Conservation (phyloP, 495 filamentous ascomycete species). For the Cercophora sp. region DNA sequence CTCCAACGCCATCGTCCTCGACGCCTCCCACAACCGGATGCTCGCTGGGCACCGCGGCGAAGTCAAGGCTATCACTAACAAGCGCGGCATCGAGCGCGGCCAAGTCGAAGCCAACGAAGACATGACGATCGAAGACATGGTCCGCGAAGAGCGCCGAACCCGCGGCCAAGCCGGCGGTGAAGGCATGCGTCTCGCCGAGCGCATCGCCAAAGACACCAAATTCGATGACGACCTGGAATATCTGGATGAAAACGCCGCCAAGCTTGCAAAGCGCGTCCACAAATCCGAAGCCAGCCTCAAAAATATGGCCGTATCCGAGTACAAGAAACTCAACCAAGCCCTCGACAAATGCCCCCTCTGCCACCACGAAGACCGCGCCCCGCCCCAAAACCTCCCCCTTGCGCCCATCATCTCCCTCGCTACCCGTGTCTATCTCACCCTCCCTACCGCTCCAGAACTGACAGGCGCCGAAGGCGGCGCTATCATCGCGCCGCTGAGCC, state of each 20-base stretch:
- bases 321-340: conserved; percentile 84
- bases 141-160: conserved; percentile 83
- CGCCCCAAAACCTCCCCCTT: conserved; percentile 57
- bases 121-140: conserved; percentile 95
- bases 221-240: conserved; percentile 95
- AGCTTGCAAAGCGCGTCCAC: conserved; percentile 83
- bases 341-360: conserved; percentile 88
- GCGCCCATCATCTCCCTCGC: conserved; percentile 88
- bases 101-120: conserved; percentile 85
- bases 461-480: conserved; percentile 65
- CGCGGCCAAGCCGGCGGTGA: conserved; percentile 76
- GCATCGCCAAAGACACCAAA: conserved; percentile 87
- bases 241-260: conserved; percentile 92
- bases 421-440: conserved; percentile 80
- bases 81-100: conserved; percentile 74
- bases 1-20: conserved; percentile 70
- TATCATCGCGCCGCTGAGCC: conserved; percentile 83
- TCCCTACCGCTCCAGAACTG: conserved; percentile 87
- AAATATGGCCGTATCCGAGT: conserved; percentile 81
- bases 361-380: conserved; percentile 82
- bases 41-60: conserved; percentile 74
- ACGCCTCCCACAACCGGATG: conserved; percentile 84
- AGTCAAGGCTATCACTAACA: conserved; percentile 69
- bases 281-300: conserved; percentile 85
- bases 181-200: conserved; percentile 75